Base-by-base conservation (phyloP, 1,284 basidiomycete genomes). In the Trametes pubescens region DNA sequence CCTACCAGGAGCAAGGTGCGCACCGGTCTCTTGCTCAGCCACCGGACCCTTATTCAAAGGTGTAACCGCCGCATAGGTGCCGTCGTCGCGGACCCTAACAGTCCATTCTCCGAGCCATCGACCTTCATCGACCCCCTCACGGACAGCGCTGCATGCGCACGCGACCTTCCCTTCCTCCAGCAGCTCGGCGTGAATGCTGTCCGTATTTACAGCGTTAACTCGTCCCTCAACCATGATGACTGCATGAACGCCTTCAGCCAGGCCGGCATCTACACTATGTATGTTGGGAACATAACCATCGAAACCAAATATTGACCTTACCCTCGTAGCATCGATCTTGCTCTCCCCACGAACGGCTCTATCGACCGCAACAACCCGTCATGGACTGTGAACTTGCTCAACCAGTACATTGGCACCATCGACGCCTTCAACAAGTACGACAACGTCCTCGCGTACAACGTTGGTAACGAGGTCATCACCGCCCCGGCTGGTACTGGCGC, bases 231-330 rank as follows among this genome's bases (percentile, higher is more conserved):
- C 77, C 95, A 98, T 71, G 93, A 95, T 74, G 81, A 79, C 1
- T 98, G 95, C 77, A 97, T 98, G 95, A 79, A 79, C 51, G 78
- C 87, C 9, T 82, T 98, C 63, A 89, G 88, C 72, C 79, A 80
- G 44, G 93, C 93, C 46, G 91, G 91, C 44, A 97, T 97, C 67
- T 97, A 97, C 76, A 87, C 93, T 58, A 90, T 97, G 90, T 95
- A 67, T 72, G 89, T 79, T 0, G 47, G 26, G 40, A 38, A 57
- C 61, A 46, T 46, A 62, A 34, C 56, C 29, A 29, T 54, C 34
- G 38, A 16, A 11, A 16, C 21, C 37, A 44, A 44, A 55, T 32
- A 32, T 32, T 71, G 29, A 69, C 44, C 32, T n/a, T 13, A 54
- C 7, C 61, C 62, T 4, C 65, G n/a, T 56, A 93, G 91, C 67